phyloP scores from a whole-genome alignment of 306 rosid species.

The Hippophae rhamnoides region DNA sequence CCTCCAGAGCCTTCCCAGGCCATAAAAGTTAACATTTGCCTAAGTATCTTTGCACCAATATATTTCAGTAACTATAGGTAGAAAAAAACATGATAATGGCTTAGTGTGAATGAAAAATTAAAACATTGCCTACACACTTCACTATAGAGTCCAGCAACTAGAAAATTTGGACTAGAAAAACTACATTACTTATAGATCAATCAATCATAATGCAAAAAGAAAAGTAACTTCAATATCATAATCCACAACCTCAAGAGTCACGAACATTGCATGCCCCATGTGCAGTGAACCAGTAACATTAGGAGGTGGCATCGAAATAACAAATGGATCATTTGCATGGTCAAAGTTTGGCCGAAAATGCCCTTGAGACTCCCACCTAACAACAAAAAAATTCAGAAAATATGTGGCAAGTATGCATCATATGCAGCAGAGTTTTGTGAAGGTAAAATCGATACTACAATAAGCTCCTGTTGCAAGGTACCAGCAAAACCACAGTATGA shows the following conservation, averaged over 20 bases:
- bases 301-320: conserved; percentile 93
- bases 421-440: not conserved
- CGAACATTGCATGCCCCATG: conserved; percentile 99
- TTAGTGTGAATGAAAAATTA: not conserved
- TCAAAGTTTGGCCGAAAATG: conserved; percentile 68
- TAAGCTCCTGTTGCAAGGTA: too few relatives aligned
- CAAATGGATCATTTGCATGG: conserved; percentile 69
- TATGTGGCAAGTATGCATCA: not conserved
- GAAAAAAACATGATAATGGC: not conserved
- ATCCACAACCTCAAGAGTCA: conserved; percentile 81
- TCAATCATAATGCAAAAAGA: too few relatives aligned
- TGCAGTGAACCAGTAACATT: conserved; percentile 96
- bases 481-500: too few relatives aligned
- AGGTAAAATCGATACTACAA: too few relatives aligned
- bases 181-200: not conserved
- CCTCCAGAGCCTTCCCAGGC: too few relatives aligned
- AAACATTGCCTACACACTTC: not conserved
- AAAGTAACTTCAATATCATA: not conserved
- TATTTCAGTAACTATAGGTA: too few relatives aligned
- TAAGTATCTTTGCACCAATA: too few relatives aligned
- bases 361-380: conserved; percentile 99
- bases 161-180: not conserved
- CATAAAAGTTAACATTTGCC: too few relatives aligned
- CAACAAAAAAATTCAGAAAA: conserved; percentile 22
- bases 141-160: not conserved